Conservation (phyloP, 805 yeast genomes). For the Kregervanrija pseudodelftensis region DNA sequence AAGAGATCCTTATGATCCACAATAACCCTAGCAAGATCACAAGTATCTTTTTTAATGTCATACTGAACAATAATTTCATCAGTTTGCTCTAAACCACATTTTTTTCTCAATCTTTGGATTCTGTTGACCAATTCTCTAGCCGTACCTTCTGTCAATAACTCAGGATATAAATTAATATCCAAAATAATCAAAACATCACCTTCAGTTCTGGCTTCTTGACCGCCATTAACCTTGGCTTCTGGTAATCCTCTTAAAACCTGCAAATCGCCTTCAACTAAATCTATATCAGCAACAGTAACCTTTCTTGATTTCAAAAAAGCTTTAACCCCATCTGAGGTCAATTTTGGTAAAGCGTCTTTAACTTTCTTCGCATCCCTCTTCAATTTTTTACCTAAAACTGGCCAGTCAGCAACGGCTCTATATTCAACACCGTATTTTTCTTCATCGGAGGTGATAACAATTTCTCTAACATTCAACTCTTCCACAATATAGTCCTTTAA, state of each 20-base stretch:
- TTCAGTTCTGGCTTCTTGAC: constrained; percentile 82
- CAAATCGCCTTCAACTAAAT: constrained; percentile 79
- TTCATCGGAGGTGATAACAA: constrained; percentile 86
- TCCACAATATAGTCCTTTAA: constrained; percentile 76
- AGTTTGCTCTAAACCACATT: constrained; percentile 88
- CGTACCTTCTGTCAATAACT: constrained; percentile 85
- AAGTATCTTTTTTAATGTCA: constrained; percentile 60
- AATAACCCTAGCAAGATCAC: constrained; percentile 57
- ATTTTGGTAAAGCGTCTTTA: constrained; percentile 82
- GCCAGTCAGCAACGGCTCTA: constrained; percentile 98
- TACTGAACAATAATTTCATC: constrained; percentile 91
- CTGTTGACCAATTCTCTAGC: constrained; percentile 97
- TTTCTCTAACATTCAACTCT: constrained; percentile 86
- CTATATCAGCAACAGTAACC: constrained; percentile 83
- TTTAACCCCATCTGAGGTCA: constrained; percentile 80
- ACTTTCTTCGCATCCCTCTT: constrained; percentile 91
- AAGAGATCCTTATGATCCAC: constrained; percentile 59
- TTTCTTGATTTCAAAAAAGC: constrained; percentile 63
- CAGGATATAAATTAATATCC: constrained; percentile 83
- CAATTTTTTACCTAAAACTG: constrained; percentile 93
- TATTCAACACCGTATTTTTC: constrained; percentile 86
- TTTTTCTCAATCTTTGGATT: constrained; percentile 95
- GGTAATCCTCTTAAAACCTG: constrained; percentile 87
- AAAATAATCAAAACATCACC: constrained; percentile 84
- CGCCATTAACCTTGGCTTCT: constrained; percentile 52